A percentile compares a stretch with the other conserved stretches of the same genome.
phyloP scores from a whole-genome alignment of 495 filamentous ascomycete genomes.

The Ascodesmis nigricans region DNA sequence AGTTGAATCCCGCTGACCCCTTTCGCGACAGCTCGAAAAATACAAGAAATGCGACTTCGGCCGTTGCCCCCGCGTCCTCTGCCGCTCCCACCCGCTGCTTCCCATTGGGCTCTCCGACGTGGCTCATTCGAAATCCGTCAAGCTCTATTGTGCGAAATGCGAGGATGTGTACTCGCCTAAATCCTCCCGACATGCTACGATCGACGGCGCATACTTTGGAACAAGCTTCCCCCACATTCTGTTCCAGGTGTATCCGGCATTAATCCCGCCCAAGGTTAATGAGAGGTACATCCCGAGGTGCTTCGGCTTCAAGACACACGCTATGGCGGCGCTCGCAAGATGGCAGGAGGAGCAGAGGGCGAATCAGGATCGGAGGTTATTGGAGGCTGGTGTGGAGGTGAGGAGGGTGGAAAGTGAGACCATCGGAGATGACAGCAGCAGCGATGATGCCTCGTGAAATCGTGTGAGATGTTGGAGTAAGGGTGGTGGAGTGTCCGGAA shows the following conservation, averaged over 20 bases:
- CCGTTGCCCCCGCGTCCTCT: conserved; percentile 91
- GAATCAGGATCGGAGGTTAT: conserved; percentile 48
- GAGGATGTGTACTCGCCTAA: conserved; percentile 99
- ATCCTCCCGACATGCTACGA: conserved; percentile 78
- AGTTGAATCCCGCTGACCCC: conserved; percentile 9
- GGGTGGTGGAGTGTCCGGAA: too few relatives aligned
- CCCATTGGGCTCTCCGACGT: conserved; percentile 84
- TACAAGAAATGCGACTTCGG: conserved; percentile 97
- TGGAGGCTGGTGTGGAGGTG: conserved; percentile 32
- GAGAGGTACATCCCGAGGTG: conserved; percentile 72
- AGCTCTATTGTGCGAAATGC: conserved; percentile 89
- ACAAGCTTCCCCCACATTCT: conserved; percentile 96
- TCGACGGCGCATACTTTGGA: conserved; percentile 96
- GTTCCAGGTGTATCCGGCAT: conserved; percentile 87
- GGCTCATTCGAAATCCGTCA: conserved; percentile 64
- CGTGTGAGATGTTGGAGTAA: too few relatives aligned
- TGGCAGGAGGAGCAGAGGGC: conserved; percentile 73
- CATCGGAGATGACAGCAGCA: too few relatives aligned
- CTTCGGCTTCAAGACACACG: conserved; percentile 90
- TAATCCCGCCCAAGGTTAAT: conserved; percentile 64
- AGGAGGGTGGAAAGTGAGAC: conserved; percentile 36
- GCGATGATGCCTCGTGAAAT: too few relatives aligned
- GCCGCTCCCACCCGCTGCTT: conserved; percentile 71
- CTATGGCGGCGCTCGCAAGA: conserved; percentile 61
- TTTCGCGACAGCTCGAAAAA: conserved; percentile 56